Base-by-base conservation (phyloP, 176 grass and related monocot genomes). In the Avena eriantha region DNA sequence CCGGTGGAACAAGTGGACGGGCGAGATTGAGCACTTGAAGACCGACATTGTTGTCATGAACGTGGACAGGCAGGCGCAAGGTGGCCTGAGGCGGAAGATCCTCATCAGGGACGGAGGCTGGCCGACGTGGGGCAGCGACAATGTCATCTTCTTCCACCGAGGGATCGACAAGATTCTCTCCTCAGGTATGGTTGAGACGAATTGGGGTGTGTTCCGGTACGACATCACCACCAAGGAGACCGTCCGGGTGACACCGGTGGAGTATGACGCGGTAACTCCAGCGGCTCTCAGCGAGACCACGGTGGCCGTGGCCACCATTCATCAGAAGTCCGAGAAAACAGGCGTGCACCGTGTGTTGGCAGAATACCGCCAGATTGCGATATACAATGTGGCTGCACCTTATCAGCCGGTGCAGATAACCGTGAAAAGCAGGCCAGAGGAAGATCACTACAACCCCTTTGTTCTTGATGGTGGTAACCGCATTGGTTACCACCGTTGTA, bases 391-490 rank as follows among this genome's bases (percentile, higher is more conserved):
- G 1, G 18, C 11, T 2, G 4, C 10, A 17, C 26, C 67, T 0
- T 17, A n/a, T 1, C 18, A 22, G 5, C 18, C 70, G 1, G 8
- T 63, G 49, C 58, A 78, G 8, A 11, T 86, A 46, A 90, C 79
- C 0, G 39, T 70, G 17, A 69, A 60, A 0, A 47, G 19, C 1
- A 77, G 60, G 26, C 47, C 79, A 0, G 26, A 70, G 4, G 80
- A n/a, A 0, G 84, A 90, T 53, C 45, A 84, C 76, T 90, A 59
- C 84, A 90, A 87, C 47, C 89, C 89, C 10, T 90, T 90, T 36
- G 11, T 90, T 4, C 45, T 90, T 1, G 79, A 87, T 4, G 79
- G 34, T 1, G 89, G 89, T 12, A 33, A 18, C 4, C 49, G n/a
- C 4, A 4, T 82, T 26, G 85, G 89, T 3, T 90, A 90, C 29